Conservation (phyloP, 208 protist genomes). For the Crithidia expoeki region DNA sequence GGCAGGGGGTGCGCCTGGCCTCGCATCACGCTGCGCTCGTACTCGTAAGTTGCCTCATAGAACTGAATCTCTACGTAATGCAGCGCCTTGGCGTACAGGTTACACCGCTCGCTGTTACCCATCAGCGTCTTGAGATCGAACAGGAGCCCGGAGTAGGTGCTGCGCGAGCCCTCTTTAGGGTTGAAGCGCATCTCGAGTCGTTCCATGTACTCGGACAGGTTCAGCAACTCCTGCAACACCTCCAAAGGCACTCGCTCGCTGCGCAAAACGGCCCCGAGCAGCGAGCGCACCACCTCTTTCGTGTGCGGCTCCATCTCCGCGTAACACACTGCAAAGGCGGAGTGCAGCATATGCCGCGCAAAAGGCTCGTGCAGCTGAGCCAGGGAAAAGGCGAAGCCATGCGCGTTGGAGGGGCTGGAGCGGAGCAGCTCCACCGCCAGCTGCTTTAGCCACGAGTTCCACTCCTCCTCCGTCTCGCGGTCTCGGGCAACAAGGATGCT, state of each 20-base stretch:
- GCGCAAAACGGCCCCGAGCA: conserved; percentile 76
- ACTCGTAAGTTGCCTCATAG: conserved; percentile 76
- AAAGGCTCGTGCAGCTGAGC: conserved; percentile 88
- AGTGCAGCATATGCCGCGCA: conserved; percentile 88
- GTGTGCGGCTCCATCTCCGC: conserved; percentile 69
- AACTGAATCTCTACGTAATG: conserved; percentile 96
- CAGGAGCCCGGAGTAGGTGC: conserved; percentile 55
- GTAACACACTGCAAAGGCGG: conserved; percentile 88
- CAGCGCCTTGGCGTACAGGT: conserved; percentile 93
- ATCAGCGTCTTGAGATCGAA: conserved; percentile 91
- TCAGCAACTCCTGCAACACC: conserved; percentile 95
- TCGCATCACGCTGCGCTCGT: conserved; percentile 71
- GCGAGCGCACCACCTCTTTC: conserved; percentile 50
- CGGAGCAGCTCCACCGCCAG: conserved; percentile 86
- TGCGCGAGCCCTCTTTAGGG: conserved; percentile 40
- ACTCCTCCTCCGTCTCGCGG: conserved; percentile 77
- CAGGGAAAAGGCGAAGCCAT: conserved; percentile 73
- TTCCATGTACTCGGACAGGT: conserved; percentile 98
- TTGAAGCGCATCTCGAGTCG: conserved; percentile 88
- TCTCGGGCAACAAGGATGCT: conserved; percentile 60
- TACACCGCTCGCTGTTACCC: conserved; percentile 93
- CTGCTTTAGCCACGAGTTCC: conserved; percentile 82
- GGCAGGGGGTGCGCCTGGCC: conserved; percentile 64
- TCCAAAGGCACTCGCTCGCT: conserved; percentile 79
- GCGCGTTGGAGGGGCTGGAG: conserved; percentile 76